Conservation (phyloP, 345 rosid species). For the Citrus trifoliata region DNA sequence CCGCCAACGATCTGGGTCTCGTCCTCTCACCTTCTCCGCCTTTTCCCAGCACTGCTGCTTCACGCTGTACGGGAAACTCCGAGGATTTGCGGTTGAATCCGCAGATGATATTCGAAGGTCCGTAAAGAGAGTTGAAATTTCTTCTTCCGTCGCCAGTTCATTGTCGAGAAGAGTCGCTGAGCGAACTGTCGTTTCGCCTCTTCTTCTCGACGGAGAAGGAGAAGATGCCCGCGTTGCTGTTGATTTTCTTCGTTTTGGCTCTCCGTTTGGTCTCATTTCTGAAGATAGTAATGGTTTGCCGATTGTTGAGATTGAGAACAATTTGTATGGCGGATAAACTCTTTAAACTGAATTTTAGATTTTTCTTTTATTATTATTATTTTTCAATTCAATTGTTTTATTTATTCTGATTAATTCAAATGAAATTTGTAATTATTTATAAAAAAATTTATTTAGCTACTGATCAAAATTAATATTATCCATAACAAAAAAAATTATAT, state of each 20-base stretch:
- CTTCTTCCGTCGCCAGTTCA: slow-evolving; percentile 29
- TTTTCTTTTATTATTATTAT: neutral
- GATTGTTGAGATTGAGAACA: neutral
- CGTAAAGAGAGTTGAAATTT: slow-evolving; percentile 33
- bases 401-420: neutral
- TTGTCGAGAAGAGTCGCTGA: slow-evolving; percentile 51
- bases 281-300: neutral
- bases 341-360: neutral
- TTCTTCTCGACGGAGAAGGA: slow-evolving; percentile 36
- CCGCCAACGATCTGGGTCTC: slow-evolving; percentile 89
- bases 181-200: slow-evolving; percentile 27
- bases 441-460: neutral
- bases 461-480: neutral
- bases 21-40: slow-evolving; percentile 81
- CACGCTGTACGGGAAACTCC: slow-evolving; percentile 82
- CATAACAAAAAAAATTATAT: too few relatives aligned
- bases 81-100: slow-evolving; percentile 51
- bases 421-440: neutral
- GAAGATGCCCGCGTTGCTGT: slow-evolving; percentile 24
- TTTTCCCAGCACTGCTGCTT: slow-evolving; percentile 98
- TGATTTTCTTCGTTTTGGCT: slow-evolving; percentile 27
- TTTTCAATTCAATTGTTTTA: neutral
- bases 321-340: neutral
- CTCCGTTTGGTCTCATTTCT: slow-evolving; percentile 41
- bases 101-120: slow-evolving; percentile 31